Evolutionary conservation across 176 grass and related monocot genomes (phyloP), one percentile per base, ranked within the genome.

Genomic region (Ensete ventricosum): DNA sequence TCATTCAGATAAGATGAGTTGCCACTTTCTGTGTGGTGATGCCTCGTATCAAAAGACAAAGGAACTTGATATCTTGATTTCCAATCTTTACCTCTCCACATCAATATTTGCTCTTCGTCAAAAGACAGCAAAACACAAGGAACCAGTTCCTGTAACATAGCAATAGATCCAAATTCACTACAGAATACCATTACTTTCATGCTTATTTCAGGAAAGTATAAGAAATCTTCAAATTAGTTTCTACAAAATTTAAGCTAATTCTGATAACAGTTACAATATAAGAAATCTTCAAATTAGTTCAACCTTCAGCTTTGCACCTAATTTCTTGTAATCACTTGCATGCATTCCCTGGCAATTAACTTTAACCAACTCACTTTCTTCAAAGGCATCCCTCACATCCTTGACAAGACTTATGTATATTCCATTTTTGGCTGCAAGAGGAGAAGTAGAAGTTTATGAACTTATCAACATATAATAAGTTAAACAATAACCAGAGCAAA

Each of bases 271-370:
- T 24, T 9, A 22, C 7, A 55, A 27, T 16, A 43, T 17, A 59
- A 71, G 9, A 62, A 19, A 55, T 23, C 51, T 49, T 14, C 43
- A 48, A 12, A 64, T 66, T 54, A 20, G 43, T n/a, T 68, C 62
- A 50, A 93, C 90, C 88, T 86, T 98, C 53, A 98, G 82, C 84
- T 98, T 98, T 84, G 88, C 95, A 80, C 88, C 87, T 64, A 93
- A 87, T 86, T 93, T 98, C 82, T 98, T 98, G 84, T 93, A 93
- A 84, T 98, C 95, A n/a, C 90, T 98, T 82, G 90, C 82, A 75
- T 98, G 76, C 90, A 98, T 89, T 48, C 95, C 88, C 75, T 93
- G 77, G 12, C 95, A 98, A 77, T 89, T 77, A 70, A 98, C 85
- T 77, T 91, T 93, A 25, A 84, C 88, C 52, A 93, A 69, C 69